Conservation (phyloP, 2,329 filamentous ascomycete species). For the Ceratocystis cubensis region DNA sequence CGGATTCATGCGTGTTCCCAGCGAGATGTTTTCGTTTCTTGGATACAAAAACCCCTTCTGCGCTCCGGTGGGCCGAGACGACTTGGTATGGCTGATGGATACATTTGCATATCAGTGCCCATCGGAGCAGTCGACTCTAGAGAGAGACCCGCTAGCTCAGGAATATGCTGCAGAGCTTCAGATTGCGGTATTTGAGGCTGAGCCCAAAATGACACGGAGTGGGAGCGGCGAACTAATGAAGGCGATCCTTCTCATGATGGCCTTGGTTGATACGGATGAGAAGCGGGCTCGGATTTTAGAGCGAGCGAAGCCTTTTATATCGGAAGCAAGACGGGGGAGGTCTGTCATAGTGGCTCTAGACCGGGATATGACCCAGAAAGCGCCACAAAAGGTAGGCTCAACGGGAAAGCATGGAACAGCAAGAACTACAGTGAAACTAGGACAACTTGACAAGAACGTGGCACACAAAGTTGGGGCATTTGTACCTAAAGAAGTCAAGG, state of each 20-base stretch:
- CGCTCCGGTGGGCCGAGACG: constrained; percentile 46
- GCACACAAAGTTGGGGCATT: constrained; percentile 36
- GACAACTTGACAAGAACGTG: constrained; percentile 35
- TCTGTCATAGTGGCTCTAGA: constrained; percentile 34
- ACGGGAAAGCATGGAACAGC: constrained; percentile 61
- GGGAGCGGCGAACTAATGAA: constrained; percentile 52
- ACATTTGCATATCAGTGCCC: constrained; percentile 50
- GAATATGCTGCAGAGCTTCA: constrained; percentile 75
- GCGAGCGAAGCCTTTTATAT: constrained; percentile 64
- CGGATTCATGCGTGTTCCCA: background rate
- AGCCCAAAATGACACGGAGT: constrained; percentile 47
- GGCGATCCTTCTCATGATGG: constrained; percentile 56
- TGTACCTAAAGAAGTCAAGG: constrained; percentile 40
- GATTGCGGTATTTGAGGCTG: constrained; percentile 63
- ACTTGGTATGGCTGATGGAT: constrained; percentile 81
- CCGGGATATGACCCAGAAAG: background rate
- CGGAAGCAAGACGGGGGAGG: constrained; percentile 59
- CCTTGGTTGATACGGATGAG: constrained; percentile 48
- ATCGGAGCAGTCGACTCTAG: constrained; percentile 36
- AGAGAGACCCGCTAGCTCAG: constrained; percentile 28
- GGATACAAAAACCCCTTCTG: constrained; percentile 45
- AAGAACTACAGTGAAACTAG: constrained; percentile 46
- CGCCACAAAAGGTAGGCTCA: constrained; percentile 46
- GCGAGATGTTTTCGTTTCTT: constrained; percentile 36
- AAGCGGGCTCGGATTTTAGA: constrained; percentile 49